Conservation (phyloP, 441 rosid species). For the Caryocar brasiliense region DNA sequence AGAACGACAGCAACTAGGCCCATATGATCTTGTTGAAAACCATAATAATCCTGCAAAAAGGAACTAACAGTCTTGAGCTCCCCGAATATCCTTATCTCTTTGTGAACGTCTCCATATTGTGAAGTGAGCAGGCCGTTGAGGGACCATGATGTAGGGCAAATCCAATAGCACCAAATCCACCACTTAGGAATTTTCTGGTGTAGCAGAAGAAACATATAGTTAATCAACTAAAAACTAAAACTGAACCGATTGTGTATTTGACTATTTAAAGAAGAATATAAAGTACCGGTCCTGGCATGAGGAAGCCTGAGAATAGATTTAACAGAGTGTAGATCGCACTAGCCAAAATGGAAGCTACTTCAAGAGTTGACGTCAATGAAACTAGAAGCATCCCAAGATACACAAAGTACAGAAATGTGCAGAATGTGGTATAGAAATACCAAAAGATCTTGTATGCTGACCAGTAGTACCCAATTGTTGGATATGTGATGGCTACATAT, state of each 20-base stretch:
- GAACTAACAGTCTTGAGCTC: constrained; percentile 15
- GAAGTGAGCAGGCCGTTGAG: constrained; percentile 37
- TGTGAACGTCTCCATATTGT: constrained; percentile 45
- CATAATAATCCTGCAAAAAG: constrained; percentile 20
- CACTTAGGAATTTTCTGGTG: constrained; percentile 58
- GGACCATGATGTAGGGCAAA: constrained; percentile 57
- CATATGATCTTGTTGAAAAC: constrained; percentile 16
- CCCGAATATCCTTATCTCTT: constrained; percentile 22
- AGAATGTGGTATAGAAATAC: constrained; percentile 32
- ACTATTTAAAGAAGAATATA: background rate
- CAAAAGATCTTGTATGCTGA: constrained; percentile 38
- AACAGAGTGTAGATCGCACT: constrained; percentile 29
- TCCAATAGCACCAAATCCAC: constrained; percentile 72
- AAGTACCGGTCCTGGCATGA: constrained; percentile 47
- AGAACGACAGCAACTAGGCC: constrained; percentile 16
- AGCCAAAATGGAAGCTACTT: constrained; percentile 35
- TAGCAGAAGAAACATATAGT: no score
- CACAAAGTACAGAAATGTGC: constrained; percentile 35
- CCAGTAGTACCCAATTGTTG: constrained; percentile 33
- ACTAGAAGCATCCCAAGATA: constrained; percentile 49
- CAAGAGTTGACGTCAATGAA: constrained; percentile 31
- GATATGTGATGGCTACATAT: constrained; percentile 34
- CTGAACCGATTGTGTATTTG: no score
- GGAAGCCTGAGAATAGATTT: constrained; percentile 49
- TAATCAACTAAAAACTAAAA: no score